Evolutionary conservation across 202 grass and related monocot genomes (phyloP), one percentile per base, ranked within the genome.

Genomic region (Carex sylvatica): DNA sequence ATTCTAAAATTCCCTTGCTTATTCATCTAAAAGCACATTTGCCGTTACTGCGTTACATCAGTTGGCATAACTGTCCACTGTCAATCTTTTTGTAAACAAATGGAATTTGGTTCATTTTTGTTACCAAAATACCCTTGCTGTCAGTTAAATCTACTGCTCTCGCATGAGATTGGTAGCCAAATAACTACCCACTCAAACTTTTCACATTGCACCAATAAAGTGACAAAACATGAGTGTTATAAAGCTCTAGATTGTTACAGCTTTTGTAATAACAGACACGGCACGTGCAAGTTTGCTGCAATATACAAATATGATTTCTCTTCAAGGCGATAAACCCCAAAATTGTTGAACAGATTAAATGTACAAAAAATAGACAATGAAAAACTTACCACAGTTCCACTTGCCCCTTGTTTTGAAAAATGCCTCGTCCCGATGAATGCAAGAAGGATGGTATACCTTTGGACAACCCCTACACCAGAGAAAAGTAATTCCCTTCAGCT

Each of bases 381-480:
- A 31, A 42, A n/a, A 81, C 85, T 85, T 51, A 99, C 96, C 96
- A 68, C 96, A 99, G 59, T 99, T 99, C 96, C 96, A 99, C 30
- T 93, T 91, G 62, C 83, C 90, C 62, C 93, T 80, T 2, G 89
- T 76, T 22, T 88, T 87, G 88, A 99, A 99, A 91, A 99, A 99
- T 0, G 96, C 69, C 40, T 97, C 92, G 5, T 97, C 94, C 0
- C 94, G 90, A 77, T 94, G 91, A 89, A 97, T 85, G 87, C 94
- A 97, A 6, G 94, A 84, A 1, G 96, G 96, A 74, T 99, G 96
- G 81, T 99, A 99, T 28, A 99, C 96, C 84, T 99, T 99, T 38
- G 91, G 89, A 85, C 96, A 99, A 2, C 93, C 89, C 89, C 96
- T 99, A 46, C 44, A 87, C 4, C 22, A 68, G 5, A 65, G 24